Base-by-base conservation (phyloP, 2,329 filamentous ascomycete species). In the Stemphylium beticola region DNA sequence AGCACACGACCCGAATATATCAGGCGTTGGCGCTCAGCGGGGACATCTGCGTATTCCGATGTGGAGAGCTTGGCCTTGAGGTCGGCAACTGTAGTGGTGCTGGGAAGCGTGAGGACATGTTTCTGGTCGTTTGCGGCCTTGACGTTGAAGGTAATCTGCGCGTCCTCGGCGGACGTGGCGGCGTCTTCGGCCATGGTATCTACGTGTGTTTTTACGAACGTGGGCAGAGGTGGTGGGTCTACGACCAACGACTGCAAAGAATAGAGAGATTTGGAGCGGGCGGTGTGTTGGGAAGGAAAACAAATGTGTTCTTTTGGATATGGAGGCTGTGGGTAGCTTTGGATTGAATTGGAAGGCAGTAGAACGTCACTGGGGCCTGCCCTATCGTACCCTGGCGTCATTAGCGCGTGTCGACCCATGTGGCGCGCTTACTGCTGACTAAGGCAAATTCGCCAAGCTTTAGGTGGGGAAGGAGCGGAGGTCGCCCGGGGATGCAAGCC, bases 1-100 rank as follows among this genome's bases (percentile, higher is more conserved):
- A 99, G 87, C 57, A 99, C 93, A 57, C 93, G 89, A 48, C 95
- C 95, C 5, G 93, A 97, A 82, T 98, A 99, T 79, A 99, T 99
- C 61, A 99, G 83, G 57, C 95, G 91, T 79, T 98, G 93, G 65
- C 92, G 87, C 71, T 96, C 92, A 49, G 88, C 83, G 31, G 95
- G 89, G 51, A 96, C 87, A 75, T 96, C 89, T 75, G 96, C 93
- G 72, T 88, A 91, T 67, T 96, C 92, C 53, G 87, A 78, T 29
- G 85, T 84, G 4, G 93, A 86, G 34, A 99, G 87, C 81, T 93
- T 96, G 59, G 84, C 85, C 83, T 99, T 99, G 67, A 99, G 85
- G 58, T 97, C 92, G 53, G 85, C 82, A 38, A 98, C 89, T 7
- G 89, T 90, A 43, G 89, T 91, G 32, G 86, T 85, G 62, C 89